Evolutionary conservation across 2,329 filamentous ascomycete genomes (phyloP), one percentile per base, ranked within the genome.

Genomic region (Pseudocercospora musae): DNA sequence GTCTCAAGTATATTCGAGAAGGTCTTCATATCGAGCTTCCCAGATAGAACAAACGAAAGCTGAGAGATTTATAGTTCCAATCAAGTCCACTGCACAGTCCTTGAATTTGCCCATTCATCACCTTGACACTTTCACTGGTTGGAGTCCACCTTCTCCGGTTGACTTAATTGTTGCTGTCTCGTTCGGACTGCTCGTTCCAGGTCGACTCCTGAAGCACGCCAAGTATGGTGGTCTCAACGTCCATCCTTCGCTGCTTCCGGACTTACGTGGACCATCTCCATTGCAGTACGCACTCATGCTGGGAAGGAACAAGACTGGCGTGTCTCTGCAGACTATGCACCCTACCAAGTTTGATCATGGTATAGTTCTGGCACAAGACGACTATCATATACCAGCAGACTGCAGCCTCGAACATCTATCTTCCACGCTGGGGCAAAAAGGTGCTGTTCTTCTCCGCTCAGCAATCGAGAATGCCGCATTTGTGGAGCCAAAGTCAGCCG

Each of bases 121-220:
- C 71, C 83, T 90, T 64, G 87, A 94, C 71, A 94, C 90, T 0
- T 96, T 98, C 76, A 91, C 84, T 5, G 85, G 85, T 40, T 98
- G 93, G 93, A 80, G 89, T 82, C 82, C 88, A 33, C 88, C 88
- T 0, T 71, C 73, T 48, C 72, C 79, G 2, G 58, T 78, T 15
- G 92, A 97, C 74, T 81, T 99, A 62, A 84, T 99, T 68, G 82
- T 98, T 50, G 93, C 93, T 53, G 95, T 98, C 4, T 98, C 95
- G 0, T 99, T 98, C 77, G 95, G 95, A 2, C 84, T 96, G 7
- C 89, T 97, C 64, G 88, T 99, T 0, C 95, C 95, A 0, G 82
- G 84, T 0, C 84, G 91, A 4, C 86, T 98, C 15, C 80, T 99
- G 21, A 79, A 79, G 21, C 78, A 78, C 0, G 85, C 90, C 23